Conservation (phyloP, 1,139 yeast species). For the Magnusiomyces paraingens region DNA sequence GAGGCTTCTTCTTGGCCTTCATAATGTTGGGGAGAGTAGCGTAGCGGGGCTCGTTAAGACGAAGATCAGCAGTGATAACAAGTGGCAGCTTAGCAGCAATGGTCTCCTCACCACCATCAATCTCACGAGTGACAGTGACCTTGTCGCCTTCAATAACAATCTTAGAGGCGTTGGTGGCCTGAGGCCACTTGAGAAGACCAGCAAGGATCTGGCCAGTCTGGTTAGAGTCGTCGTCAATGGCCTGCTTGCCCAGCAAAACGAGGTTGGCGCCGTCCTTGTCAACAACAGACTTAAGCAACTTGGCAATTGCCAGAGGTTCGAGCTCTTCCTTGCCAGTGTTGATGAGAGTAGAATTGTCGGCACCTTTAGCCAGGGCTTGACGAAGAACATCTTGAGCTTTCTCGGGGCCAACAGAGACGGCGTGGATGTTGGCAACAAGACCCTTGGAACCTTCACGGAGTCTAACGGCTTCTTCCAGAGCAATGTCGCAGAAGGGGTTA, state of each 20-base stretch:
- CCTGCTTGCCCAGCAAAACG: conserved; percentile 88
- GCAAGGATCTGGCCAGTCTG: conserved; percentile 99
- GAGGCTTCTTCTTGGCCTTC: conserved; percentile 97
- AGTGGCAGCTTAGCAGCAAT: conserved; percentile 73
- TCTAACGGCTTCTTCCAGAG: conserved; percentile 84
- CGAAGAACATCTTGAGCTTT: conserved; percentile 86
- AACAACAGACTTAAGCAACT: conserved; percentile 67
- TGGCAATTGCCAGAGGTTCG: conserved; percentile 91
- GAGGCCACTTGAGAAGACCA: conserved; percentile 93
- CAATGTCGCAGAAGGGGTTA: conserved; percentile 97
- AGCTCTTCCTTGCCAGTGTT: conserved; percentile 61
- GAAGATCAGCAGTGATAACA: conserved; percentile 84
- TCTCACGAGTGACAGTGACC: conserved; percentile 79
- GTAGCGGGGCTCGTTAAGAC: conserved; percentile 90
- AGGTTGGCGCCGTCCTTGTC: conserved; percentile 67
- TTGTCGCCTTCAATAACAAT: conserved; percentile 56
- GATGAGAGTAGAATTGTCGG: conserved; percentile 74
- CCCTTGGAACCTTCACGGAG: conserved; percentile 63
- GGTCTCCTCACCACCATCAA: conserved; percentile 91
- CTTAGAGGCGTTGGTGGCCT: conserved; percentile 92
- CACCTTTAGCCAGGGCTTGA: conserved; percentile 92
- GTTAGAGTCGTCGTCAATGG: conserved; percentile 90
- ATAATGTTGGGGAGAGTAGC: conserved; percentile 90
- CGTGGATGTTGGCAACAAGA: conserved; percentile 76
- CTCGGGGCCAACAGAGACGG: conserved; percentile 84